Conservation (phyloP, 2,329 filamentous ascomycete genomes). For the Apiospora arundinis region DNA sequence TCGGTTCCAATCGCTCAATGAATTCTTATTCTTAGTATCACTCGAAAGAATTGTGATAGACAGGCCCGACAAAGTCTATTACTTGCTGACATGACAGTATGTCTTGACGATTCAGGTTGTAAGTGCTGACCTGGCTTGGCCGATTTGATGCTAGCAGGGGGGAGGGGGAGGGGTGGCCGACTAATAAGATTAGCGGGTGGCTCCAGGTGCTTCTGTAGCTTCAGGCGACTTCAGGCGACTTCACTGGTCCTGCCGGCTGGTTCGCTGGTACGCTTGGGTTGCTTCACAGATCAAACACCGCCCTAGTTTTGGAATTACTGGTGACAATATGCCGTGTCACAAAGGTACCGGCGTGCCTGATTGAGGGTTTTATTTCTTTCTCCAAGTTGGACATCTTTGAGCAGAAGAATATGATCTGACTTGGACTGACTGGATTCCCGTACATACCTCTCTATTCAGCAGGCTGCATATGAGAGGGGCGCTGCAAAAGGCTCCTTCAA, state of each 20-base stretch:
- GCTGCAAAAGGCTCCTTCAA: background rate
- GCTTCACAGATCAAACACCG: slow-evolving; percentile 2
- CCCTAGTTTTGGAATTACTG: background rate
- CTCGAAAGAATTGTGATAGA: background rate
- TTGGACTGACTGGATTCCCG: background rate
- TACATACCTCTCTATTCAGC: too few relatives aligned
- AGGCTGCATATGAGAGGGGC: background rate
- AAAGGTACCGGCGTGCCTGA: background rate
- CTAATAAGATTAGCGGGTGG: slow-evolving; percentile 1
- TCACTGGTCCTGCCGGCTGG: background rate
- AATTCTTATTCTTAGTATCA: too few relatives aligned
- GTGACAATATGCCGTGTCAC: background rate
- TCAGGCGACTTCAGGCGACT: background rate
- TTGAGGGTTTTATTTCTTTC: background rate
- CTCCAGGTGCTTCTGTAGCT: slow-evolving; percentile 2
- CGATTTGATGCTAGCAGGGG: background rate
- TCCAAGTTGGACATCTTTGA: background rate
- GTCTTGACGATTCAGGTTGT: background rate
- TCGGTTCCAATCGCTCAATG: too few relatives aligned
- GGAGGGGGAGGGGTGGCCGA: background rate
- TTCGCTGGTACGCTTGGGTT: background rate
- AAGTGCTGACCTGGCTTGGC: background rate
- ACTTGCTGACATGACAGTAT: too few relatives aligned
- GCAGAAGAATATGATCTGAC: background rate
- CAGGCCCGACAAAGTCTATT: too few relatives aligned